Percentiles rank a stretch among this genome's conserved stretches.
These are phyloP conservation scores for Alternaria rosae DNA, from an alignment of 2,329 filamentous ascomycete species.

Conservation along the genomic window DNA sequence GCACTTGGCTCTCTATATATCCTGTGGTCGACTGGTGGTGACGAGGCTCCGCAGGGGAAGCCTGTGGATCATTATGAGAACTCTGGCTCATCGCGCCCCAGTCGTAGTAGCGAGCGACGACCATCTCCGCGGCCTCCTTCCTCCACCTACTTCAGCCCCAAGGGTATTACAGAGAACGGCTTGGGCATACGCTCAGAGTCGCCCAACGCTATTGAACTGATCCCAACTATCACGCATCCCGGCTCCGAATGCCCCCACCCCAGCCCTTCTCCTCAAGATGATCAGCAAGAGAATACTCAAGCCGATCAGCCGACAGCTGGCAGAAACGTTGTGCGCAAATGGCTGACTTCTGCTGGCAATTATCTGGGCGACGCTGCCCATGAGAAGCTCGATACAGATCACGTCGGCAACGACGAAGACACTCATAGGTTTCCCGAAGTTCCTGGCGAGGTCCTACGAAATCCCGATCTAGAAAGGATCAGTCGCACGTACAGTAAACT, in stretches of 20 bases:
- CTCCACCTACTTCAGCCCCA: background rate
- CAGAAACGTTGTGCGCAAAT: constrained; percentile 40
- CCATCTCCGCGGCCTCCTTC: constrained; percentile 7
- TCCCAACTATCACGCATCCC: constrained; percentile 26
- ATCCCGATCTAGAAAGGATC: constrained; percentile 51
- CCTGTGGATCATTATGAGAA: background rate
- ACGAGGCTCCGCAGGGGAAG: constrained; percentile 28
- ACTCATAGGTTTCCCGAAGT: constrained; percentile 63
- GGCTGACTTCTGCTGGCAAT: constrained; percentile 54
- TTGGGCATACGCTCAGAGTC: constrained; percentile 25
- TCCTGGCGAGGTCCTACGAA: constrained; percentile 62
- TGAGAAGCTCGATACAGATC: constrained; percentile 53
- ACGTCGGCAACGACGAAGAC: constrained; percentile 57
- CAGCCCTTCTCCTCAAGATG: constrained; percentile 2
- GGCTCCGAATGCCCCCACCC: constrained; percentile 2
- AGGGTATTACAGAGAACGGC: background rate
- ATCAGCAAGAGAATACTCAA: background rate
- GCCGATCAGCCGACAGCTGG: constrained; percentile 23
- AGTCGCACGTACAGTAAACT: constrained; percentile 52
- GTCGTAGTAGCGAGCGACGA: constrained; percentile 29
- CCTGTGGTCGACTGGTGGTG: constrained; percentile 49
- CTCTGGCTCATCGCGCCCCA: constrained; percentile 18
- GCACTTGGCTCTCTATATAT: constrained; percentile 67
- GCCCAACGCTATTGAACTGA: constrained; percentile 19
- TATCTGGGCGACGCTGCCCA: constrained; percentile 59